Percentiles rank a stretch among this genome's conserved stretches.
phyloP scores from a whole-genome alignment of 306 rosid genomes.

The Lupinus albus region DNA sequence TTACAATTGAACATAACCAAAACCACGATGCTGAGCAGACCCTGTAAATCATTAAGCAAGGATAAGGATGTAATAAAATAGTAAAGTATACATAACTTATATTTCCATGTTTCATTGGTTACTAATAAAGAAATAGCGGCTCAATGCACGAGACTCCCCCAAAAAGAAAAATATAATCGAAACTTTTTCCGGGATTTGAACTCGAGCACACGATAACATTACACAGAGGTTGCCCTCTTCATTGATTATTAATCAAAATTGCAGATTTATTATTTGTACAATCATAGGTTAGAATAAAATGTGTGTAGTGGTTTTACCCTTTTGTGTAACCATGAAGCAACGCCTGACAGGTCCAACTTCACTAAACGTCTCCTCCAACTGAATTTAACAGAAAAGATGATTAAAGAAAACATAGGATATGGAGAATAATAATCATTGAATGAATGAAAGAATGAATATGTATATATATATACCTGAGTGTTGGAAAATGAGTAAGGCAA shows the following conservation, averaged over 20 bases:
- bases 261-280: background rate
- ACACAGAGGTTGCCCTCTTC: too few relatives aligned
- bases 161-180: too few relatives aligned
- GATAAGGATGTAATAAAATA: background rate
- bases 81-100: background rate
- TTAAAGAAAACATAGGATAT: background rate
- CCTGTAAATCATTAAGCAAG: constrained; percentile 56
- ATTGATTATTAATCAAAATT: constrained; percentile 1
- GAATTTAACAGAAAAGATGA: constrained; percentile 18
- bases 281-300: background rate
- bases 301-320: constrained; percentile 49
- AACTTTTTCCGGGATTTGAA: too few relatives aligned
- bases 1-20: constrained; percentile 86
- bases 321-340: constrained; percentile 79
- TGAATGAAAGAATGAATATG: background rate
- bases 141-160: too few relatives aligned
- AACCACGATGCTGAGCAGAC: constrained; percentile 77
- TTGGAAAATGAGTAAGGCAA: constrained; percentile 78
- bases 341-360: constrained; percentile 91
- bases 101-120: background rate
- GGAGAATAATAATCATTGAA: too few relatives aligned
- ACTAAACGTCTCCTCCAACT: constrained; percentile 85
- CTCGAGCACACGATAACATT: too few relatives aligned
- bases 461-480: constrained; percentile 53
- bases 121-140: too few relatives aligned